Percentiles rank a stretch among this genome's conserved stretches.
Conservation (phyloP, 257 asterid species). For the Striga asiatica region DNA sequence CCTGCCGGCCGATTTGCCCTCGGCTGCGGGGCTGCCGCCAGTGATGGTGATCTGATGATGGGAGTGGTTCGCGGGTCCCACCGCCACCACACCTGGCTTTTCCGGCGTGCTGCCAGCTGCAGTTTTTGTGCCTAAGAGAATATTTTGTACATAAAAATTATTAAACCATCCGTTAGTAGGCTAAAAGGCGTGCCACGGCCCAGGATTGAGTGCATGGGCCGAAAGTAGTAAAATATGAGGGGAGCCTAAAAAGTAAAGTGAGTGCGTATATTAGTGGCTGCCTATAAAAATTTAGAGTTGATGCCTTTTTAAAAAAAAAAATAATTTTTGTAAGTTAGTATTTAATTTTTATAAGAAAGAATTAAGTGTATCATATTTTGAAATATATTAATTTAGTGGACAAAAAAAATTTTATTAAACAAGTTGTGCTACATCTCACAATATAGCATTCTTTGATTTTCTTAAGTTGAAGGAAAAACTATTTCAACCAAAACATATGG, state of each 20-base stretch:
- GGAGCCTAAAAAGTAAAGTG: not conserved
- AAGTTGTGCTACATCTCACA: too few relatives aligned
- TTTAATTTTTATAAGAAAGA: too few relatives aligned
- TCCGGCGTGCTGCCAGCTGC: slow-evolving; percentile 68
- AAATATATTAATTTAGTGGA: too few relatives aligned
- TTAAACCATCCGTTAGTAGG: not conserved
- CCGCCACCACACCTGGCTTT: slow-evolving; percentile 32
- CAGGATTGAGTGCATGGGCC: slow-evolving; percentile 1
- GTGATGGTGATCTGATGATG: slow-evolving; percentile 73
- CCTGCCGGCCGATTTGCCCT: slow-evolving; percentile 27
- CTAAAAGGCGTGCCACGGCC: slow-evolving; percentile 14
- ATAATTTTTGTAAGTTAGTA: too few relatives aligned
- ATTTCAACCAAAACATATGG: too few relatives aligned
- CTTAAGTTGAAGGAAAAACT: too few relatives aligned
- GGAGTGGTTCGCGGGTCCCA: slow-evolving; percentile 44
- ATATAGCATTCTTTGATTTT: too few relatives aligned
- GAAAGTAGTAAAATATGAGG: slow-evolving; percentile 2
- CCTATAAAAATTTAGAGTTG: too few relatives aligned
- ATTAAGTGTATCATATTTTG: too few relatives aligned
- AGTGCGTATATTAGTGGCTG: too few relatives aligned
- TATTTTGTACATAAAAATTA: not conserved
- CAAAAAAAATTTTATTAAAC: too few relatives aligned
- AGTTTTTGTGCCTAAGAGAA: slow-evolving; percentile 18
- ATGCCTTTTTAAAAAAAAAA: too few relatives aligned
- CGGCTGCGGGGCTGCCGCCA: slow-evolving; percentile 25